Evolutionary conservation across 768 basidiomycete species (phyloP).

Genomic region (Multifurca ochricompacta): DNA sequence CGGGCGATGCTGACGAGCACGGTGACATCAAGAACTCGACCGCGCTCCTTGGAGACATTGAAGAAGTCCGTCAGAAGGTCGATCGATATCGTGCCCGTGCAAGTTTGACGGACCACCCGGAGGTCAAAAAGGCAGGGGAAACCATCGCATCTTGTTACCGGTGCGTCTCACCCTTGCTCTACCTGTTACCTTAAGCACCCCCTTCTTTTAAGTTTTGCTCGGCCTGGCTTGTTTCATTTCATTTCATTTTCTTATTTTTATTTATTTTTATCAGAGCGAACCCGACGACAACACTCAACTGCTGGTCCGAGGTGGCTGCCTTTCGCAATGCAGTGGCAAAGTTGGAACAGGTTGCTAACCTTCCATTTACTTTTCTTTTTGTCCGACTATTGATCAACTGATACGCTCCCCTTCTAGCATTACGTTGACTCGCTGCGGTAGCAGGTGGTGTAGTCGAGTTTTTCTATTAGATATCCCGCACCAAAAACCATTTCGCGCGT

Average conservation of each 20-base stretch:
- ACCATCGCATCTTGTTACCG: constrained; percentile 69
- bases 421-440: constrained; percentile 48
- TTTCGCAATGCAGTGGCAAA: constrained; percentile 65
- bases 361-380: not conserved
- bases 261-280: constrained; percentile 29
- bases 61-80: constrained; percentile 65
- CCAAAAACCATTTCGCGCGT: not conserved
- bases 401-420: constrained; percentile 35
- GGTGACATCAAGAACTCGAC: constrained; percentile 49
- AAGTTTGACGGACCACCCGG: constrained; percentile 45
- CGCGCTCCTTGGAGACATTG: constrained; percentile 63
- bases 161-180: constrained; percentile 33
- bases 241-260: not conserved
- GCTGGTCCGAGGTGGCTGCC: constrained; percentile 60
- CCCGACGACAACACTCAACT: constrained; percentile 52
- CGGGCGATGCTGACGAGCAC: constrained; percentile 31
- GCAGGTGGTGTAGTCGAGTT: not conserved
- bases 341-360: constrained; percentile 55
- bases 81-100: constrained; percentile 56
- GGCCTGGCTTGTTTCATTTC: not conserved
- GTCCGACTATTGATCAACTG: not conserved
- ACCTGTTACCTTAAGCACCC: not conserved
- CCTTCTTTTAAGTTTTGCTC: too few species aligned
- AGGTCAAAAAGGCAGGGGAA: constrained; percentile 48
- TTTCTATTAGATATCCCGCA: not conserved